Base-by-base conservation (phyloP, 2,329 filamentous ascomycete species). In the Escovopsis sp. region DNA sequence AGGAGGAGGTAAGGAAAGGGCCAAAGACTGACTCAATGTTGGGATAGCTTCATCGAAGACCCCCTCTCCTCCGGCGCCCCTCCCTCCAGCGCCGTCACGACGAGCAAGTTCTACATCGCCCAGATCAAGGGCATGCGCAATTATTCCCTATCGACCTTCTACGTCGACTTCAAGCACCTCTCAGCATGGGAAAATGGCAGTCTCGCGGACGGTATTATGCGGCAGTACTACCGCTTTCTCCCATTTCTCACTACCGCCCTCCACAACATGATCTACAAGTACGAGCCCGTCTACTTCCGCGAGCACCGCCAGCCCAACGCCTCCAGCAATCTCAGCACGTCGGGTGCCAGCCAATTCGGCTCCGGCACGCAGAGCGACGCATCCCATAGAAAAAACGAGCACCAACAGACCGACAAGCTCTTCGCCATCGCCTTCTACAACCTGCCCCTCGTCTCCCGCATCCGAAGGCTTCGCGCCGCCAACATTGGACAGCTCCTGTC, bases 341-440 rank as follows among this genome's bases (percentile, higher is more conserved):
- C 83, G 1, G 77, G 70, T 17, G 65, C 66, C 19, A 79, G 73
- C 49, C 72, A 73, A 39, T 61, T 68, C 26, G 74, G 73, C 36
- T 72, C 72, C 7, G 68, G 64, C 26, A 76, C 65, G 48, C 72
- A 78, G 49, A 69, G 71, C 13, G 79, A 83, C 13, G 68, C 76
- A 29, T 72, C 76, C 31, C 74, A 76, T 48, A 80, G 84, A 59
- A 92, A 83, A 21, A 76, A 79, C 37, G 86, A 94, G 56, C 85
- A 94, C 55, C 87, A 94, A 57, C 87, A 94, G 61, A 94, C 90
- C 0, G 90, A 98, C 61, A 94, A 93, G 64, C 68, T 98, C 27
- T 96, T 98, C 56, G 75, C 85, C 4, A 68, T 94, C 35, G 87
- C 87, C 23, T 92, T 94, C 49, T 94, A 94, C 64, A 93, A 94